Conservation (phyloP, 192 early-diverging fungal genomes). For the Linderina pennispora region DNA sequence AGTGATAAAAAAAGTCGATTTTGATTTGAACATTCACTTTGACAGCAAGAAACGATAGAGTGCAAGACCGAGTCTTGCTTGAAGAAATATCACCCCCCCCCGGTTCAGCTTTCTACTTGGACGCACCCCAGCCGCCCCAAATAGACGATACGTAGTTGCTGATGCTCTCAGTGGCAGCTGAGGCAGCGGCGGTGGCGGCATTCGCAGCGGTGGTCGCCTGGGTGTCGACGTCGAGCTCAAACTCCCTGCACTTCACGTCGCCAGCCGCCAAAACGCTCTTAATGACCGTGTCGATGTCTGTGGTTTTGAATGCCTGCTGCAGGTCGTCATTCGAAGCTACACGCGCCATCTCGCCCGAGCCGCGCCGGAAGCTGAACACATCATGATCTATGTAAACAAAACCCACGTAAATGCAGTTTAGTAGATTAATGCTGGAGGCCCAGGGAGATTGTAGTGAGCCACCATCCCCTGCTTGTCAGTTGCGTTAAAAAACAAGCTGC, state of each 20-base stretch:
- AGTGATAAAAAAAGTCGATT: too few species aligned
- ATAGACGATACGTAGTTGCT: constrained; percentile 31
- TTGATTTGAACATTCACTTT: too few species aligned
- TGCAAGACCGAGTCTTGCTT: too few species aligned
- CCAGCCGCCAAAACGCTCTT: constrained; percentile 42
- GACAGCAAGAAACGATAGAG: too few species aligned
- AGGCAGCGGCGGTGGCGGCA: constrained; percentile 22
- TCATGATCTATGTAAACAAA: constrained; percentile 19
- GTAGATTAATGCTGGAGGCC: too few species aligned
- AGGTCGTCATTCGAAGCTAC: constrained; percentile 30
- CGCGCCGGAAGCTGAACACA: constrained; percentile 29
- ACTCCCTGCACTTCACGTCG: constrained; percentile 13
- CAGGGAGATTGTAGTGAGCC: too few species aligned
- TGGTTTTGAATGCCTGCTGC: constrained; percentile 37
- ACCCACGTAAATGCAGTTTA: too few species aligned
- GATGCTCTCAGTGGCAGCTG: constrained; percentile 28
- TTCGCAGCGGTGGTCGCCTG: constrained; percentile 36
- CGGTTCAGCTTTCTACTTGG: too few species aligned
- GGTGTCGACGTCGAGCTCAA: constrained; percentile 41
- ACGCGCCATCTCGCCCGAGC: constrained; percentile 6
- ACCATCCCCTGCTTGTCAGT: too few species aligned
- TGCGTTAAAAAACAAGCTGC: too few species aligned
- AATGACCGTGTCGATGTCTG: constrained; percentile 23
- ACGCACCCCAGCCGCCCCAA: too few species aligned
- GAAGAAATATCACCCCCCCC: too few species aligned